These are phyloP conservation scores for Citropsis articulata DNA, from an alignment of 345 rosid species.

Conservation along the genomic window DNA sequence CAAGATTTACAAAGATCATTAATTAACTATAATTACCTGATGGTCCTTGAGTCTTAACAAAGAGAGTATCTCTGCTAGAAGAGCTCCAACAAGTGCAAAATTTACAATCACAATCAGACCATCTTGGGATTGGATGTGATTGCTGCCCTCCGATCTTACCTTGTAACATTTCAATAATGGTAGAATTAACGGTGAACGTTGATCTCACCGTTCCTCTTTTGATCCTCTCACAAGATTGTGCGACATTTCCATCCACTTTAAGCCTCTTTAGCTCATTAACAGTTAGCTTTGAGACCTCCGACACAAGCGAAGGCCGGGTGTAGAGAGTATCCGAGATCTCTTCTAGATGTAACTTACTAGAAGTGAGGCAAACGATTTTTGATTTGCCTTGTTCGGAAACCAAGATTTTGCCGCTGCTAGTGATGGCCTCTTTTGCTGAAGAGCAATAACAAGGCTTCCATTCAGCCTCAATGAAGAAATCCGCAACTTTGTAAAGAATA, in stretches of 20 bases:
- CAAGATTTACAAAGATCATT: not conserved
- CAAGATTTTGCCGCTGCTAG: constrained; percentile 59
- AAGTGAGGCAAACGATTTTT: constrained; percentile 62
- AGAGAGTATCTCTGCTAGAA: constrained; percentile 54
- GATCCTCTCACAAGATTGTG: constrained; percentile 30
- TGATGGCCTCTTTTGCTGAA: constrained; percentile 64
- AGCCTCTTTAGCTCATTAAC: constrained; percentile 48
- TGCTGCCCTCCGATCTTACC: constrained; percentile 48
- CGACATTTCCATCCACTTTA: constrained; percentile 31
- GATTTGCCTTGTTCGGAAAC: constrained; percentile 80
- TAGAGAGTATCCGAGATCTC: constrained; percentile 94
- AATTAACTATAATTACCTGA: constrained; percentile 32
- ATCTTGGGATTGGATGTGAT: constrained; percentile 58
- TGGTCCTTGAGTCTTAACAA: constrained; percentile 63
- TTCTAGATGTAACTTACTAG: constrained; percentile 74
- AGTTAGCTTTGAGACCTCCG: constrained; percentile 38
- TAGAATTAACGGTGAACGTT: constrained; percentile 49
- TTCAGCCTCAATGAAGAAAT: constrained; percentile 77
- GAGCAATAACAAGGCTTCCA: constrained; percentile 86
- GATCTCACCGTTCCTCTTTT: constrained; percentile 38
- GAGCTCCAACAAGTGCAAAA: constrained; percentile 75
- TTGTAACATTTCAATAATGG: constrained; percentile 74
- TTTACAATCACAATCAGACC: constrained; percentile 93
- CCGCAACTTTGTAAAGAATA: constrained; percentile 62
- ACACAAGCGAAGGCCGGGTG: constrained; percentile 53